Conservation (phyloP, 352 stramenopile species). For the Phytophthora agathidicida region DNA sequence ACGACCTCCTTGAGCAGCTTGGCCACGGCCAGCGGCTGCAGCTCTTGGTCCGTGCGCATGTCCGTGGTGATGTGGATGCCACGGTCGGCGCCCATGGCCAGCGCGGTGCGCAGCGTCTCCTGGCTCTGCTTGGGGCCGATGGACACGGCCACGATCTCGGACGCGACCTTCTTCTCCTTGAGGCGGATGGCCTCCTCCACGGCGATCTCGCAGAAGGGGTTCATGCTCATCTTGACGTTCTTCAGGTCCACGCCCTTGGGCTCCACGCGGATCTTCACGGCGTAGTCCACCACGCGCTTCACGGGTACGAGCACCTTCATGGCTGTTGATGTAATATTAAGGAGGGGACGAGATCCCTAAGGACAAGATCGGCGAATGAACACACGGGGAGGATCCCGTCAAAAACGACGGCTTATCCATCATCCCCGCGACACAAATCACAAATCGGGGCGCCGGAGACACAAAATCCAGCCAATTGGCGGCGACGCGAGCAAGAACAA, state of each 20-base stretch:
- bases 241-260: slow-evolving; percentile 95
- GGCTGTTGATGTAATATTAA: too few relatives aligned
- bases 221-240: slow-evolving; percentile 99
- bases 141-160: slow-evolving; percentile 96
- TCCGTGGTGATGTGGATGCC: slow-evolving; percentile 98
- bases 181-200: slow-evolving; percentile 98
- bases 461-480: too few relatives aligned
- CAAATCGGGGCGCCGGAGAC: too few relatives aligned
- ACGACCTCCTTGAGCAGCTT: slow-evolving; percentile 96
- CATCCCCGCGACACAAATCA: too few relatives aligned
- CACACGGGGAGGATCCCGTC: slow-evolving; percentile 8
- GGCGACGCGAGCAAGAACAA: too few relatives aligned
- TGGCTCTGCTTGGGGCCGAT: slow-evolving; percentile 97
- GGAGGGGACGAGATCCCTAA: not conserved
- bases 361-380: slow-evolving; percentile 27
- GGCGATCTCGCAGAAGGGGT: slow-evolving; percentile 99
- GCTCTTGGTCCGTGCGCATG: slow-evolving; percentile 96
- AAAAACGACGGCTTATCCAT: too few relatives aligned
- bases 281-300: slow-evolving; percentile 98
- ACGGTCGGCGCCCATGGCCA: slow-evolving; percentile 95
- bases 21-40: slow-evolving; percentile 97
- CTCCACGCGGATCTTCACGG: slow-evolving; percentile 97
- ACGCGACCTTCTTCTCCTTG: slow-evolving; percentile 97
- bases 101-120: slow-evolving; percentile 95
- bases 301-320: slow-evolving; percentile 96